Percentiles rank a stretch among this genome's conserved stretches.
These are phyloP conservation scores for Mortierella sp. DNA, from an alignment of 371 early-diverging fungal species.

Conservation along the genomic window DNA sequence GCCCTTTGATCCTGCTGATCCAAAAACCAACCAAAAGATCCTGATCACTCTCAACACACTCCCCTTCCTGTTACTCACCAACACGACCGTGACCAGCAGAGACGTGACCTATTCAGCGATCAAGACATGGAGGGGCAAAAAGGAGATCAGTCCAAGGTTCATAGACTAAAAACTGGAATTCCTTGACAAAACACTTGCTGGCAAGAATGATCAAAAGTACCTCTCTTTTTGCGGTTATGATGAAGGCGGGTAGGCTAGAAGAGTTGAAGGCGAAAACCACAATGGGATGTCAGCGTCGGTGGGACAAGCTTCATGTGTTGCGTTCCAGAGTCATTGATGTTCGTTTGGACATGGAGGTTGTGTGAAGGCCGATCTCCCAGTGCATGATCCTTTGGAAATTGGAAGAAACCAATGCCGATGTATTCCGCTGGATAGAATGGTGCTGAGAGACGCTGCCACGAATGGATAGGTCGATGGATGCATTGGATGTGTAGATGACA, in stretches of 20 bases:
- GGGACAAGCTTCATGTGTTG: not conserved
- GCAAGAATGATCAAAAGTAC: not conserved
- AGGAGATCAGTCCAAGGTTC: not conserved
- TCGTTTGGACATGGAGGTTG: constrained; percentile 1
- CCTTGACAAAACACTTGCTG: not conserved
- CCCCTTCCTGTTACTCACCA: constrained; percentile 54
- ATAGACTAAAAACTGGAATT: not conserved
- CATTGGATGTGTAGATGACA: not conserved
- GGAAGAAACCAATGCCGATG: not conserved
- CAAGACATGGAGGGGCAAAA: not conserved
- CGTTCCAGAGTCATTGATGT: not conserved
- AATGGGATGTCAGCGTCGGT: not conserved
- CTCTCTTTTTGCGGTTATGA: constrained; percentile 92
- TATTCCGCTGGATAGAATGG: not conserved
- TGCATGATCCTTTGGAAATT: not conserved
- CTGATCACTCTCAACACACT: no score
- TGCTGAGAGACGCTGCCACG: not conserved
- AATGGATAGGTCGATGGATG: constrained; percentile 12
- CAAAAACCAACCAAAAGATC: not conserved
- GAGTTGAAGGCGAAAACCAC: no score
- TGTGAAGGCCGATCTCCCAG: not conserved
- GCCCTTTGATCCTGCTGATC: no score
- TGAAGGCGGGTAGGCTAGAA: constrained; percentile 86
- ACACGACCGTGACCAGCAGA: constrained; percentile 95
- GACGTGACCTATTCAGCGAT: constrained; percentile 71